Evolutionary conservation across 23 red algal genomes (phyloP).

Genomic region (Gracilaria vermiculophylla): DNA sequence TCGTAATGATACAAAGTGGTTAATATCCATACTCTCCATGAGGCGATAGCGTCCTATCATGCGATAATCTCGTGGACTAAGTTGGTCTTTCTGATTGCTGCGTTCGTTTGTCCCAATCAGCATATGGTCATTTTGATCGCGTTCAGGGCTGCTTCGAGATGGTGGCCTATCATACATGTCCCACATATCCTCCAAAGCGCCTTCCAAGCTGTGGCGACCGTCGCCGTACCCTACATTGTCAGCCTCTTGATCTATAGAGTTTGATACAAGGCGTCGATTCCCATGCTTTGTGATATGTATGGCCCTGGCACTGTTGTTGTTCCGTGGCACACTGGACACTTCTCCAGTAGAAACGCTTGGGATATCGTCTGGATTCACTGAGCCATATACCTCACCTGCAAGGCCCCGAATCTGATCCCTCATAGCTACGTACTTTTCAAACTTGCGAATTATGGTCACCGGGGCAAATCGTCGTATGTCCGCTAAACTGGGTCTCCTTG

Average conservation of each 20-base stretch:
- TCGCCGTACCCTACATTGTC: conserved; percentile 18
- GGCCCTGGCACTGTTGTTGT: conserved; percentile 14
- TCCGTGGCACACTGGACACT: conserved; percentile 18
- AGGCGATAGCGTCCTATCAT: conserved; percentile 89
- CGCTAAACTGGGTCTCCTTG: conserved; percentile 76
- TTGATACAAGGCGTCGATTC: conserved; percentile 18
- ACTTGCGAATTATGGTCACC: conserved; percentile 71
- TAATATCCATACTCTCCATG: conserved; percentile 86
- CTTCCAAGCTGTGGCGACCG: conserved; percentile 15
- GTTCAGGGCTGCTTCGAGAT: neutral
- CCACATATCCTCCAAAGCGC: conserved; percentile 36
- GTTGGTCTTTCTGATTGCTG: neutral
- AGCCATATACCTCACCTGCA: conserved; percentile 87
- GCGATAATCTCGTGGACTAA: conserved; percentile 78
- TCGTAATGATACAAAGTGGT: conserved; percentile 76
- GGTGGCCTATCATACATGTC: conserved; percentile 59
- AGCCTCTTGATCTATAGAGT: neutral
- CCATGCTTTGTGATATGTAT: conserved; percentile 40
- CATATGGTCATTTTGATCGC: conserved; percentile 3
- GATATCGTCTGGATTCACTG: conserved; percentile 52
- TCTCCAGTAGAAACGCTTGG: conserved; percentile 49
- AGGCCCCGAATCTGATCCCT: conserved; percentile 84
- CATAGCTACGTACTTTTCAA: conserved; percentile 83
- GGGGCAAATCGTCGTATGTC: conserved; percentile 77
- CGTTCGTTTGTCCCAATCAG: conserved; percentile 9